Evolutionary conservation across 352 stramenopile genomes (phyloP), one percentile per base, ranked within the genome.

Genomic region (Phytophthora meadii): DNA sequence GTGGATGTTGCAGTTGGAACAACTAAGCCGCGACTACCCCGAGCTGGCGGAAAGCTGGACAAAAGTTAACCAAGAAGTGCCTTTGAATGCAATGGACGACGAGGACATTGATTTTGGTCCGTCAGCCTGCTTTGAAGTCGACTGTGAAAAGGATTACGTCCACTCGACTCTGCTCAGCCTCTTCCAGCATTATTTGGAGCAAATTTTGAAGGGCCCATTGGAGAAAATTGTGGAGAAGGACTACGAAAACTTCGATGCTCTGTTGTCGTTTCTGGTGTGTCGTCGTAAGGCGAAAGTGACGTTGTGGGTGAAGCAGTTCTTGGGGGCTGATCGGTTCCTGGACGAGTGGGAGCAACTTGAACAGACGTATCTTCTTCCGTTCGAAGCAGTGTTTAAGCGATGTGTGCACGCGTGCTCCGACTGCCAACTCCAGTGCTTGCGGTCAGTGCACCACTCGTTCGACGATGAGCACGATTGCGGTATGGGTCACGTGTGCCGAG

Each of bases 371-470:
- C 7, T 81, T 24, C 8, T 57, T 39, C 53, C 66, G 4, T 76
- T 80, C 5, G 63, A 72, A 17, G 32, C 61, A 5, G 25, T 79
- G 0, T 52, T 82, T 10, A 72, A 60, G 19, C 41, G 77, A 55
- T 85, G 77, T 39, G 19, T 61, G 7, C 71, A 82, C 14, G n/a
- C 4, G 22, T 82, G 77, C 24, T 15, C 59, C 1, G 44, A 74
- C 7, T 86, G 77, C 22, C 68, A 78, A 15, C 65, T 86, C 9
- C 49, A 69, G 28, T 86, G 77, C 27, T 73, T 83, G 60, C 56
- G 60, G n/a, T 78, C 63, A 3, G 40, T 56, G 5, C 68, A 54
- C 11, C 77, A 86, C 30, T 72, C 60, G 0, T 55, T 70, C 54
- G 42, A 62, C 28, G 49, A 68, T n/a, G 36, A 52, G 5, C 77